Evolutionary conservation across 768 basidiomycete genomes (phyloP).

Genomic region (Boletus subparvulus): DNA sequence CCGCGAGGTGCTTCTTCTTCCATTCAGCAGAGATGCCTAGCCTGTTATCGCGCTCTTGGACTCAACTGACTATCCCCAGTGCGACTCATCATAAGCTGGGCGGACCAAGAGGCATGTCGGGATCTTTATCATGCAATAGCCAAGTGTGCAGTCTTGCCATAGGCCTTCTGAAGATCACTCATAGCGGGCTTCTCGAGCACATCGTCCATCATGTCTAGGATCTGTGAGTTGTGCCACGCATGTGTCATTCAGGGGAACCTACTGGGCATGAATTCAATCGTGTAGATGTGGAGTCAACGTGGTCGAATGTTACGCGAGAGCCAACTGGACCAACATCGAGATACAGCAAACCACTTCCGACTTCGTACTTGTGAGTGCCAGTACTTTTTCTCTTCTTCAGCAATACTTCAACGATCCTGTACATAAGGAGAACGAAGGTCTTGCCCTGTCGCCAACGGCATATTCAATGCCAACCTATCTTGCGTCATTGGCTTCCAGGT

Average conservation of each 20-base stretch:
- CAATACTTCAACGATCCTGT: too few relatives aligned
- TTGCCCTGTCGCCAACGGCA: too few relatives aligned
- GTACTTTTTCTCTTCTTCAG: slow-evolving; percentile 40
- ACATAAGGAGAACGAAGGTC: too few relatives aligned
- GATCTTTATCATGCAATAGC: slow-evolving; percentile 33
- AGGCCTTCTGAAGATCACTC: slow-evolving; percentile 45
- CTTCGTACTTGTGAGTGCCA: slow-evolving; percentile 29
- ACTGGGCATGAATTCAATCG: slow-evolving; percentile 23
- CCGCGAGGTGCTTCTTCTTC: slow-evolving; percentile 28
- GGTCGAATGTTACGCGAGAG: not conserved
- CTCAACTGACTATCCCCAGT: slow-evolving; percentile 38
- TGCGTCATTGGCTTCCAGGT: slow-evolving; percentile 29
- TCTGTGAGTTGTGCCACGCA: not conserved
- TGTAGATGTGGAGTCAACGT: slow-evolving; percentile 6
- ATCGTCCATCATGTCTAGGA: slow-evolving; percentile 32
- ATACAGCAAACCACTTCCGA: slow-evolving; percentile 28
- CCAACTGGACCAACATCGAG: slow-evolving; percentile 22
- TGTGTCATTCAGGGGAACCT: too few relatives aligned
- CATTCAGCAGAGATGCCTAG: slow-evolving; percentile 34
- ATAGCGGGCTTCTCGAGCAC: slow-evolving; percentile 40
- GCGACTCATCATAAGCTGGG: slow-evolving; percentile 47
- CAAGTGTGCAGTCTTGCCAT: slow-evolving; percentile 47
- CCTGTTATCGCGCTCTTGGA: slow-evolving; percentile 35
- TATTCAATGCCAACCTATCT: too few relatives aligned
- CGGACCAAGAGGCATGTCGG: slow-evolving; percentile 45